These are phyloP conservation scores for Penicillium argentinense DNA, from an alignment of 495 filamentous ascomycete species.

Conservation along the genomic window DNA sequence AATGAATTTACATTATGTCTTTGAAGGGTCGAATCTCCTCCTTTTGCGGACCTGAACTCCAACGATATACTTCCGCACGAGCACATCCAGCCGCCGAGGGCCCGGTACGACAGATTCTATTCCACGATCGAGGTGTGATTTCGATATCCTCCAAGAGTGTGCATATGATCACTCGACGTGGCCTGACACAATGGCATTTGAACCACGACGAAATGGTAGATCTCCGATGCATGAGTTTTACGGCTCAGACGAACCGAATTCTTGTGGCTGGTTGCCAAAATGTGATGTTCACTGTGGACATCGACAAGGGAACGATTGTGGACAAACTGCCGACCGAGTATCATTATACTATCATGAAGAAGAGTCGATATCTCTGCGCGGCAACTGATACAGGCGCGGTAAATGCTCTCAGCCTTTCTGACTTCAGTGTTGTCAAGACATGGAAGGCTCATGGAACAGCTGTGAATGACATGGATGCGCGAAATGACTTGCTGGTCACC, in stretches of 20 bases:
- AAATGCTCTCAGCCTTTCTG: slow-evolving; percentile 77
- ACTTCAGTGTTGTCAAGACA: slow-evolving; percentile 72
- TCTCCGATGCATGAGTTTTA: slow-evolving; percentile 90
- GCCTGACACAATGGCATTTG: slow-evolving; percentile 83
- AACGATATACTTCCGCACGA: slow-evolving; percentile 75
- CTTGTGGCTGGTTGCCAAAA: slow-evolving; percentile 84
- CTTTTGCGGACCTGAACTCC: slow-evolving; percentile 78
- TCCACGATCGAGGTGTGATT: slow-evolving; percentile 83
- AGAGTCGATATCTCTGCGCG: slow-evolving; percentile 84
- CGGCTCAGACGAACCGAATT: slow-evolving; percentile 79
- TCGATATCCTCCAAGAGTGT: slow-evolving; percentile 73
- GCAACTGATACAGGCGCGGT: slow-evolving; percentile 82
- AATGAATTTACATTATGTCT: slow-evolving; percentile 2
- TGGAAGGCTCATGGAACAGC: slow-evolving; percentile 85
- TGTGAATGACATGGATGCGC: slow-evolving; percentile 94
- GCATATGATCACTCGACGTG: slow-evolving; percentile 81
- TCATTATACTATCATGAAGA: slow-evolving; percentile 87
- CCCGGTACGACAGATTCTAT: slow-evolving; percentile 73
- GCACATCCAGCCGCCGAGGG: slow-evolving; percentile 67
- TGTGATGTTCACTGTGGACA: slow-evolving; percentile 86
- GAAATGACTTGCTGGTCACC: slow-evolving; percentile 86
- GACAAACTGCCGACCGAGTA: slow-evolving; percentile 71
- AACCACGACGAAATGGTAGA: slow-evolving; percentile 75
- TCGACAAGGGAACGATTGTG: slow-evolving; percentile 76
- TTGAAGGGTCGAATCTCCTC: slow-evolving; percentile 77